Evolutionary conservation across 2,329 filamentous ascomycete genomes (phyloP).

Genomic region (Xylariaceae sp.): DNA sequence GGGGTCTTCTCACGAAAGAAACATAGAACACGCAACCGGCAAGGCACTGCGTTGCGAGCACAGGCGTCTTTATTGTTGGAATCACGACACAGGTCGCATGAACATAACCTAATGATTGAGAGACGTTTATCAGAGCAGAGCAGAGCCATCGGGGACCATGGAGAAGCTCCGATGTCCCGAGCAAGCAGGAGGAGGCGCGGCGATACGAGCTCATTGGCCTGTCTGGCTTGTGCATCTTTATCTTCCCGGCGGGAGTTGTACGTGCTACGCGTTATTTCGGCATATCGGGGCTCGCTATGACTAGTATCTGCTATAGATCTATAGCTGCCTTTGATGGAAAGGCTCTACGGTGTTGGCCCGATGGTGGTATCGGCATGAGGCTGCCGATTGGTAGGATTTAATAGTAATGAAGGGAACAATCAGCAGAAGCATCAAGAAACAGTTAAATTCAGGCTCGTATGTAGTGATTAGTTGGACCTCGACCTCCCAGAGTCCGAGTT

Average conservation of each 20-base stretch:
- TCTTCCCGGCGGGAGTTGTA: slow-evolving; percentile 12
- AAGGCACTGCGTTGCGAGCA: slow-evolving; percentile 15
- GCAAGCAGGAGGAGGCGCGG: not conserved
- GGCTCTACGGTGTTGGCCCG: slow-evolving; percentile 1
- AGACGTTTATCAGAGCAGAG: slow-evolving; percentile 4
- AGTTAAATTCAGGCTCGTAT: slow-evolving; percentile 5
- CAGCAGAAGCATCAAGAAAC: slow-evolving; percentile 15
- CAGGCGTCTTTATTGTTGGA: slow-evolving; percentile 10
- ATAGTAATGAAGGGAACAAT: slow-evolving; percentile 18
- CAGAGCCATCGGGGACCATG: not conserved
- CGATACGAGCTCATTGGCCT: not conserved
- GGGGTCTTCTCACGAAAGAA: slow-evolving; percentile 16
- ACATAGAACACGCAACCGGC: slow-evolving; percentile 19
- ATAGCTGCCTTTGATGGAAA: slow-evolving; percentile 10
- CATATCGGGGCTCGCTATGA: slow-evolving; percentile 12
- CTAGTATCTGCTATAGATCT: slow-evolving; percentile 18
- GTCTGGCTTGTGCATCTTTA: slow-evolving; percentile 5
- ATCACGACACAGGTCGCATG: slow-evolving; percentile 17
- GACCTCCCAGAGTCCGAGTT: not conserved
- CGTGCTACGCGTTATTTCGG: slow-evolving; percentile 12
- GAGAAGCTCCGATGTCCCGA: not conserved
- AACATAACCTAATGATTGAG: slow-evolving; percentile 19
- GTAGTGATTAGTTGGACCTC: not conserved
- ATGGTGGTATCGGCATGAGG: slow-evolving; percentile 6
- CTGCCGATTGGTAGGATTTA: slow-evolving; percentile 17